Evolutionary conservation across 768 basidiomycete genomes (phyloP), one percentile per base, ranked within the genome.

Genomic region (Boletus sp.): DNA sequence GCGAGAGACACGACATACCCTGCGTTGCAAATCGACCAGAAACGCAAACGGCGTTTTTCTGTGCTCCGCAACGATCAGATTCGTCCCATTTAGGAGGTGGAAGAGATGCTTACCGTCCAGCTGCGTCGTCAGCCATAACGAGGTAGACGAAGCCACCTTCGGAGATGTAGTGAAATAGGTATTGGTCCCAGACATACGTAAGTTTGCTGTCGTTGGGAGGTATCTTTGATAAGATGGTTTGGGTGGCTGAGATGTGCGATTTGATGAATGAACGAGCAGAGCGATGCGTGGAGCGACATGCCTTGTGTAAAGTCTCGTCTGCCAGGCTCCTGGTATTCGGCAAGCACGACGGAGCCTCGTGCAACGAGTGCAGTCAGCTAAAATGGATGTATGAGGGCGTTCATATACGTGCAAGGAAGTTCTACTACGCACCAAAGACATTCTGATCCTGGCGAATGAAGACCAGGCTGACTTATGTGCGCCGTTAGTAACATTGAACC

Each of bases 21-120:
- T 87, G 67, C 84, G 81, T 64, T 97, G 93, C 12, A 99, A 77
- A 47, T 95, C 93, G 37, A 82, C 77, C 5, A 99, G 79, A 74
- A 98, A 99, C 5, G 90, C 89, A 67, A 98, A 99, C 11, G 97
- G 94, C 81, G 93, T 90, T 60, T 94, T 81, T 64, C 92, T 93
- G 64, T 40, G 20, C 44, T 17, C 56, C 24, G 61, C 33, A 35
- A 28, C 4, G 36, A 50, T 52, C 28, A 57, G 44, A 37, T 2
- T 4, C 8, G 35, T 42, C 8, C 10, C n/a, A 14, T 15, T 37
- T 39, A 20, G 11, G 33, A 30, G 28, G n/a, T 5, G 50, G 24
- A 24, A 24, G 24, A 41, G 9, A 15, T 28, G 70, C 84, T 61
- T 57, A 91, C 92, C 96, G 81, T 55, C 94, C 95, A 17, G 86